A percentile compares a stretch with the other conserved stretches of the same genome.
phyloP scores from a whole-genome alignment of 805 yeast species.

The Candida maesae region DNA sequence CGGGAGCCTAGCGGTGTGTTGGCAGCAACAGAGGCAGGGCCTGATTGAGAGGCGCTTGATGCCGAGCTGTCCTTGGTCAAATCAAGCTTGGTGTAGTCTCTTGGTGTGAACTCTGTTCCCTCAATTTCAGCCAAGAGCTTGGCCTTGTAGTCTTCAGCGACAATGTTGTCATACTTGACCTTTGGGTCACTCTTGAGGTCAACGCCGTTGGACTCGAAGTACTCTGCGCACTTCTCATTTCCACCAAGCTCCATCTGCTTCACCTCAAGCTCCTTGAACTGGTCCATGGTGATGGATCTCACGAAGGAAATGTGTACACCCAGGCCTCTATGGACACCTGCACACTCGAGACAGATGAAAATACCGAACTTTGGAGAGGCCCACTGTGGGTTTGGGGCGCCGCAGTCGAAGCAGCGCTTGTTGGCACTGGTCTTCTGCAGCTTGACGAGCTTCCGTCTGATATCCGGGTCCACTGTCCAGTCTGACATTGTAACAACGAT shows the following conservation, averaged over 20 bases:
- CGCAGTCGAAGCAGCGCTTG: slow-evolving; percentile 90
- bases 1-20: slow-evolving; percentile 37
- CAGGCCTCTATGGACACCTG: slow-evolving; percentile 91
- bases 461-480: slow-evolving; percentile 93
- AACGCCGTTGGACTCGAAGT: slow-evolving; percentile 69
- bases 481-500: slow-evolving; percentile 27
- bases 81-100: slow-evolving; percentile 47
- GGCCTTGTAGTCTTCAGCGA: slow-evolving; percentile 93
- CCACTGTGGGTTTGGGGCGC: slow-evolving; percentile 98
- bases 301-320: slow-evolving; percentile 98
- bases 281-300: slow-evolving; percentile 97
- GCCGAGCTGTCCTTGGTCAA: slow-evolving; percentile 18
- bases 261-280: slow-evolving; percentile 90
- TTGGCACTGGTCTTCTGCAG: slow-evolving; percentile 80
- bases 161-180: slow-evolving; percentile 78
- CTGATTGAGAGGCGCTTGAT: slow-evolving; percentile 2
- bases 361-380: slow-evolving; percentile 98
- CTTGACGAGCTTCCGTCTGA: slow-evolving; percentile 71
- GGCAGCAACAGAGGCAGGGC: slow-evolving; percentile 1
- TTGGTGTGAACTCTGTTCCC: slow-evolving; percentile 59
- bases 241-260: slow-evolving; percentile 93
- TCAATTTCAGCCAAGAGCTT: slow-evolving; percentile 71
- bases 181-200: slow-evolving; percentile 61
- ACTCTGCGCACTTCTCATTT: slow-evolving; percentile 67
- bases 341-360: slow-evolving; percentile 96